Percentiles rank a stretch among this genome's conserved stretches.
Conservation (phyloP, 192 early-diverging fungal species). For the Diversispora epigaea region DNA sequence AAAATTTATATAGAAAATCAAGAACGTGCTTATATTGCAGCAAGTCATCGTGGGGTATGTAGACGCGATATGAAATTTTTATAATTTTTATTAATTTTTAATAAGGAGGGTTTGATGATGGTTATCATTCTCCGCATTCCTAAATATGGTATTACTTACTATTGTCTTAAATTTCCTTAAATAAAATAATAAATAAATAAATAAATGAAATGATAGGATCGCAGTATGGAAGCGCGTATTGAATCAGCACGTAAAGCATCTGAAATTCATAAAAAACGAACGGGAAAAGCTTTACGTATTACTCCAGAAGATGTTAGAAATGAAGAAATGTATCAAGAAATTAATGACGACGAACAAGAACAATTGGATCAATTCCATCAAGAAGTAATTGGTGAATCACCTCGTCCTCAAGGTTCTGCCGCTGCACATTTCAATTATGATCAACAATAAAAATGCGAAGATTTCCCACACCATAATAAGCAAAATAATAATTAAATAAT, state of each 20-base stretch:
- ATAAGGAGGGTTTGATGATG: no score
- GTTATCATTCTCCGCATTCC: no score
- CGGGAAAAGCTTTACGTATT: constrained; percentile 34
- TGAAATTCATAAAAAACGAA: constrained; percentile 35
- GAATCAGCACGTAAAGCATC: constrained; percentile 36
- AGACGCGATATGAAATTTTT: no score
- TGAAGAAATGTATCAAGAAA: constrained; percentile 38
- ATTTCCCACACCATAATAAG: no score
- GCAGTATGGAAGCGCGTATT: constrained; percentile 35
- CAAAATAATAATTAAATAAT: no score
- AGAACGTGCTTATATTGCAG: constrained; percentile 37
- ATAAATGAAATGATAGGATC: constrained; percentile 29
- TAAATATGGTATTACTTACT: no score
- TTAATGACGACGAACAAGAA: constrained; percentile 18
- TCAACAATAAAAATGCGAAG: no score
- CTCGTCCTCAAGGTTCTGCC: constrained; percentile 43
- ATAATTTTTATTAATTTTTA: no score
- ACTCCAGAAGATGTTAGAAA: constrained; percentile 35
- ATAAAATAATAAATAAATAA: no score
- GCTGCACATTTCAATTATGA: constrained; percentile 31
- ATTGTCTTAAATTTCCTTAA: neutral
- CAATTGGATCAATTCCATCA: constrained; percentile 7
- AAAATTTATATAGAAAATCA: constrained; percentile 34
- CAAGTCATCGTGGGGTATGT: constrained; percentile 36
- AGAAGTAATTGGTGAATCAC: constrained; percentile 10